Conservation (phyloP, 2,329 filamentous ascomycete genomes). For the Scytalidium lignicola region DNA sequence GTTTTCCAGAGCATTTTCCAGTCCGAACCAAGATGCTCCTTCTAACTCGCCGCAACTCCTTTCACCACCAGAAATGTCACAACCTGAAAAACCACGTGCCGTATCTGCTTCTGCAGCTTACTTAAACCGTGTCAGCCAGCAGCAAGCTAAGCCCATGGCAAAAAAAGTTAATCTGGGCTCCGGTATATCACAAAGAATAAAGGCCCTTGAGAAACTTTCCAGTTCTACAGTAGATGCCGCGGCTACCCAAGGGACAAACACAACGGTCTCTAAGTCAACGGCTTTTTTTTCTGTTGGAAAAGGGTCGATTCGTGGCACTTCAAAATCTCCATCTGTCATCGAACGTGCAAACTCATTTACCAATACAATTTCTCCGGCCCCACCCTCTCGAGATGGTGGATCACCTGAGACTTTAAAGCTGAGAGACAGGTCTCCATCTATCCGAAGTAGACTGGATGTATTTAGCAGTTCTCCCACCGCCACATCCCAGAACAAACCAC, state of each 20-base stretch:
- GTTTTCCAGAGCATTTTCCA: constrained; percentile 30
- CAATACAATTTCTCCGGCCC: constrained; percentile 28
- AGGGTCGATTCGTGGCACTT: constrained; percentile 25
- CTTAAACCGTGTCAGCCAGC: constrained; percentile 50
- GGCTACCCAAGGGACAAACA: constrained; percentile 9
- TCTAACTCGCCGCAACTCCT: constrained; percentile 28
- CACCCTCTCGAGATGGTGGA: constrained; percentile 39
- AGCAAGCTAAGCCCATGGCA: constrained; percentile 43
- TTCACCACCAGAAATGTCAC: constrained; percentile 31
- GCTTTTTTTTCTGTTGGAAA: constrained; percentile 57
- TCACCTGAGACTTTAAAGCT: constrained; percentile 37
- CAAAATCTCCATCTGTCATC: constrained; percentile 30
- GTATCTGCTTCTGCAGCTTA: constrained; percentile 50
- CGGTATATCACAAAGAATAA: constrained; percentile 90
- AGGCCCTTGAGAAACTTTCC: constrained; percentile 79
- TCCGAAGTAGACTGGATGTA: constrained; percentile 19
- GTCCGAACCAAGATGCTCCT: constrained; percentile 24
- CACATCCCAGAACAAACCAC: constrained; percentile 31
- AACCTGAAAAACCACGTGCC: constrained; percentile 19
- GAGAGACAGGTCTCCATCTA: constrained; percentile 24
- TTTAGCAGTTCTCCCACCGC: constrained; percentile 16
- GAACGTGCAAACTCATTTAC: constrained; percentile 32
- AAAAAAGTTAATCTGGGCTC: constrained; percentile 82
- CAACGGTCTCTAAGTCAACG: constrained; percentile 28
- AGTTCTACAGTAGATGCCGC: constrained; percentile 39